Conservation (phyloP, 331 rosid genomes). For the Erythrophleum ivorense region DNA sequence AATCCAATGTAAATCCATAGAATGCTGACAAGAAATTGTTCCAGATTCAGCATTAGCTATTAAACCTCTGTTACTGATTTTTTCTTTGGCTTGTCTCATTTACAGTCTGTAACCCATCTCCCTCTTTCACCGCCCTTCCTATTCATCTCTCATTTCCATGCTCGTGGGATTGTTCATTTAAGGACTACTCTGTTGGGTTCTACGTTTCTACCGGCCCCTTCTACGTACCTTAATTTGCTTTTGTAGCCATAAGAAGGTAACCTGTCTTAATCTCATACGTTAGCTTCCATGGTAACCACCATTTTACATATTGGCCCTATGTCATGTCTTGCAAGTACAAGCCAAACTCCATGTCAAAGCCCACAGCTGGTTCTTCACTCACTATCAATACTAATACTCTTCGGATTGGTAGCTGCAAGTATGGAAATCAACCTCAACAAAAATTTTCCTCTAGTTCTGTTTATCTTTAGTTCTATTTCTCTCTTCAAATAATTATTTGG, state of each 20-base stretch:
- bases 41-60: not conserved
- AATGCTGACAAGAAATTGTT: slow-evolving; percentile 36
- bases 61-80: not conserved
- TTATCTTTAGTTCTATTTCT: not conserved
- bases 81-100: slow-evolving; percentile 24
- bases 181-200: not conserved
- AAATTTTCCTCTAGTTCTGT: not conserved
- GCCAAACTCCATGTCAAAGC: slow-evolving; percentile 21
- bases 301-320: not conserved
- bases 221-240: not conserved
- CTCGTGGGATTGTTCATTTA: not conserved
- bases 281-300: slow-evolving; percentile 15
- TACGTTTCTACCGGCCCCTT: not conserved
- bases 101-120: slow-evolving; percentile 18
- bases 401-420: not conserved
- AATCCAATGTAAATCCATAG: slow-evolving; percentile 33
- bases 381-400: not conserved
- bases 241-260: slow-evolving; percentile 24
- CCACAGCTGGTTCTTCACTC: slow-evolving; percentile 26
- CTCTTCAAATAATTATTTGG: not conserved
- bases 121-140: slow-evolving; percentile 8
- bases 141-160: slow-evolving; percentile 17
- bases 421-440: not conserved
- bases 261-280: slow-evolving; percentile 31
- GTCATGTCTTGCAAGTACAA: slow-evolving; percentile 28